Base-by-base conservation (phyloP, 768 basidiomycete genomes). In the Mycena belliarum region DNA sequence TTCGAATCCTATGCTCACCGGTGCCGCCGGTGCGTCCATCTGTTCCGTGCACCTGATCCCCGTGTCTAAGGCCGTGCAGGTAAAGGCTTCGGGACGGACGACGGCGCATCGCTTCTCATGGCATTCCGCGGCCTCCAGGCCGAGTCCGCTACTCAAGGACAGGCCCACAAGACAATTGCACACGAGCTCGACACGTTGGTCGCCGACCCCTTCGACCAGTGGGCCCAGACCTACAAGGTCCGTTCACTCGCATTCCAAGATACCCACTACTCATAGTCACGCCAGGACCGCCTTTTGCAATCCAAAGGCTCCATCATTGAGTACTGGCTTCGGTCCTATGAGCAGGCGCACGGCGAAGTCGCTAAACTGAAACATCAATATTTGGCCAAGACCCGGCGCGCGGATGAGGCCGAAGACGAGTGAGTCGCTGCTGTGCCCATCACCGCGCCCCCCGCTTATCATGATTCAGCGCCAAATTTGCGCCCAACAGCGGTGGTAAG, bases 321-420 rank as follows among this genome's bases (percentile, higher is more conserved):
- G 49, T 79, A 81, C 46, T 91, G 84, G 83, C 70, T 93, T 50
- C 79, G 77, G 40, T 76, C 81, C 3, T 95, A 94, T 63, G 89
- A 91, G 60, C 80, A 86, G 38, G 79, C 83, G 0, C 82, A 87
- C 24, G 78, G 71, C 21, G 87, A 90, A 51, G 88, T 92, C 6
- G 69, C 77, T 41, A 88, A 88, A 72, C 73, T 94, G 61, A 93
- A 91, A 73, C 81, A 86, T 49, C 78, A 83, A 52, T 96, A 96
- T 68, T 70, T 92, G 12, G 72, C 79, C 29, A 96, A 94, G 72
- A 87, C 83, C 0, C 83, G 91, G 52, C 82, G 83, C 38, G 94
- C 95, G 16, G 95, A 97, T 65, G 95, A 97, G 68, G 88, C 89
- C 9, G 93, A 93, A 69, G 95, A 97, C 69, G 94, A 96, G 95